phyloP scores from a whole-genome alignment of 2,329 filamentous ascomycete species.

The Tolypocladium inflatum region DNA sequence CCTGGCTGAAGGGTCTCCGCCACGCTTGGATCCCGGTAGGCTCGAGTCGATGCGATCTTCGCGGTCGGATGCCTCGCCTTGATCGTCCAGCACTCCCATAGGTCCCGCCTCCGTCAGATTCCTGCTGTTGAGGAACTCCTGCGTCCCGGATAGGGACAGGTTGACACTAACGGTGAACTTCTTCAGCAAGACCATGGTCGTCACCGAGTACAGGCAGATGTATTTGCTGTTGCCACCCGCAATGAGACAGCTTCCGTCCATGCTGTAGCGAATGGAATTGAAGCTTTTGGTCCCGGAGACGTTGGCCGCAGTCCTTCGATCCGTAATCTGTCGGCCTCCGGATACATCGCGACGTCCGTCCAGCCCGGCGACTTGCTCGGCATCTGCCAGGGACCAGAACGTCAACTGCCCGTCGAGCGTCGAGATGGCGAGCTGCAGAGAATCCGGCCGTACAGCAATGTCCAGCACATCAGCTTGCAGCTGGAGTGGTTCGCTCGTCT shows the following conservation, averaged over 20 bases:
- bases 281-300: constrained; percentile 85
- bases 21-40: constrained; percentile 78
- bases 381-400: constrained; percentile 89
- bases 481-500: constrained; percentile 89
- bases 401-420: constrained; percentile 89
- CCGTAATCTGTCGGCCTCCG: constrained; percentile 78
- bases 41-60: constrained; percentile 73
- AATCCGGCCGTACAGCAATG: constrained; percentile 82
- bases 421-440: constrained; percentile 80
- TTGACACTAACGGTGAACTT: constrained; percentile 96
- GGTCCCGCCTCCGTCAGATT: constrained; percentile 86
- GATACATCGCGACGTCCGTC: constrained; percentile 90
- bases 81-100: constrained; percentile 72
- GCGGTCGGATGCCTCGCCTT: constrained; percentile 79
- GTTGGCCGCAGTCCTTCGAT: constrained; percentile 86
- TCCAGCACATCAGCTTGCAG: constrained; percentile 84
- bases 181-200: constrained; percentile 81
- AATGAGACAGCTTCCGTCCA: constrained; percentile 82
- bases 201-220: constrained; percentile 93
- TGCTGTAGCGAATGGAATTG: constrained; percentile 79
- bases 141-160: constrained; percentile 88
- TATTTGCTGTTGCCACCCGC: constrained; percentile 97
- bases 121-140: constrained; percentile 93
- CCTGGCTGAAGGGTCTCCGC: constrained; percentile 69
- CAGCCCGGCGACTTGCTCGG: constrained; percentile 73